These are phyloP conservation scores for Komagataella pastoris DNA, from an alignment of 805 yeast genomes.

Conservation along the genomic window DNA sequence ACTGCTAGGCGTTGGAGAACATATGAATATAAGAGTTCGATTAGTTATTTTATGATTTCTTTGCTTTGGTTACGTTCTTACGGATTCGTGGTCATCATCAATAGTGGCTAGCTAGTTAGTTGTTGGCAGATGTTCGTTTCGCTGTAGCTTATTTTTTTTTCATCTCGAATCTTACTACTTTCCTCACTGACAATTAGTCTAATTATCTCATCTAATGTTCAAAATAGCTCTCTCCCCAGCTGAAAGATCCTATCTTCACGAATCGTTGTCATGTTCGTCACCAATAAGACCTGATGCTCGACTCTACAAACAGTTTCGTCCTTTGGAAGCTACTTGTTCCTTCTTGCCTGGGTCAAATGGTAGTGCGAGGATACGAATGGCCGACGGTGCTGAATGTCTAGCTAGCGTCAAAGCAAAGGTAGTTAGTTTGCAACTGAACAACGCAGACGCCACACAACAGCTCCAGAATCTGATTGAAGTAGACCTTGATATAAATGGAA, in stretches of 20 bases:
- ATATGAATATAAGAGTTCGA: background rate
- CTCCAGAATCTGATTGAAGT: constrained; percentile 47
- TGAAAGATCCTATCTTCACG: constrained; percentile 63
- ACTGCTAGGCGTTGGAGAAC: background rate
- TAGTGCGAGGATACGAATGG: constrained; percentile 71
- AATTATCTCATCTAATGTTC: background rate
- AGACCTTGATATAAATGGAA: constrained; percentile 72
- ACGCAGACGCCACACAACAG: constrained; percentile 9
- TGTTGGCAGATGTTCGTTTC: background rate
- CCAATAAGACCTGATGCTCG: constrained; percentile 84
- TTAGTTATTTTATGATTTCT: background rate
- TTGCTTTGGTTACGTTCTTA: background rate
- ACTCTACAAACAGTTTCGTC: constrained; percentile 60
- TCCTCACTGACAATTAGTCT: too few relatives aligned
- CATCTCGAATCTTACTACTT: too few relatives aligned
- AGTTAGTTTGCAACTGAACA: constrained; percentile 17
- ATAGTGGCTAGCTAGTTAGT: background rate
- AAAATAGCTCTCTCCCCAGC: constrained; percentile 61
- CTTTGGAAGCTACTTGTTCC: constrained; percentile 69
- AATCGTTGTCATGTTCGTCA: constrained; percentile 47
- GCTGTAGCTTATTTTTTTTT: too few relatives aligned
- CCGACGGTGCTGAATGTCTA: constrained; percentile 89
- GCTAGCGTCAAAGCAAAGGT: constrained; percentile 86
- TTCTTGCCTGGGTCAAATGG: constrained; percentile 86
- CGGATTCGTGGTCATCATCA: background rate